Conservation (phyloP, 306 rosid genomes). For the Trichosanthes cucumerina region DNA sequence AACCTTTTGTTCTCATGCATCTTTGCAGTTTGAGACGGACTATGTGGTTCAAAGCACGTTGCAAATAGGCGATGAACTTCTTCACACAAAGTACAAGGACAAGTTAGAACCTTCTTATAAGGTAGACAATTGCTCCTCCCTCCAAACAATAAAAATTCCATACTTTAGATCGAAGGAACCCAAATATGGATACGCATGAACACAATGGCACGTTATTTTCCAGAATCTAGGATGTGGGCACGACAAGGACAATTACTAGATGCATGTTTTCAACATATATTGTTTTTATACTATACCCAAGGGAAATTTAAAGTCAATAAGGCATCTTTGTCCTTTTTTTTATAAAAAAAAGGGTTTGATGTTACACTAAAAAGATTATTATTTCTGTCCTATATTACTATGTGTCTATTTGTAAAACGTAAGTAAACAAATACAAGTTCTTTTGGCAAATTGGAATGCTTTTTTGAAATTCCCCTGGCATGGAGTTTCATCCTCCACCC, state of each 20-base stretch:
- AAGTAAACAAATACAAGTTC: not conserved
- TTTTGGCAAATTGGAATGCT: not conserved
- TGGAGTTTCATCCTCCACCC: not conserved
- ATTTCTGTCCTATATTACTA: not conserved
- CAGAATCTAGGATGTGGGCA: not conserved
- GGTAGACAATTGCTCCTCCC: slow-evolving; percentile 23
- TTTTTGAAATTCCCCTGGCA: not conserved
- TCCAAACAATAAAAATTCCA: not conserved
- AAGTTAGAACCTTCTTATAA: slow-evolving; percentile 83
- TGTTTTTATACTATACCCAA: not conserved
- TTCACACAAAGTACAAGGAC: slow-evolving; percentile 81
- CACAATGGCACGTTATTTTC: not conserved
- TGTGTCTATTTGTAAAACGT: not conserved
- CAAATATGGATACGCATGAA: not conserved
- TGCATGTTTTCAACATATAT: not conserved
- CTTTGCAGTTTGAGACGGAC: slow-evolving; percentile 84
- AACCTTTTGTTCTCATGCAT: slow-evolving; percentile 5
- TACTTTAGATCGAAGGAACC: not conserved
- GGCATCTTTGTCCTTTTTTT: not conserved
- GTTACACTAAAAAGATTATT: not conserved
- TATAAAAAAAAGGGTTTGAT: not conserved
- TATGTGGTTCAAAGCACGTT: slow-evolving; percentile 55
- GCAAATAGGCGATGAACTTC: slow-evolving; percentile 61
- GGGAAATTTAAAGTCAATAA: not conserved
- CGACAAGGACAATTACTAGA: not conserved